phyloP scores from a whole-genome alignment of 2,329 filamentous ascomycete species.

The Phyllosticta paracitricarpa region DNA sequence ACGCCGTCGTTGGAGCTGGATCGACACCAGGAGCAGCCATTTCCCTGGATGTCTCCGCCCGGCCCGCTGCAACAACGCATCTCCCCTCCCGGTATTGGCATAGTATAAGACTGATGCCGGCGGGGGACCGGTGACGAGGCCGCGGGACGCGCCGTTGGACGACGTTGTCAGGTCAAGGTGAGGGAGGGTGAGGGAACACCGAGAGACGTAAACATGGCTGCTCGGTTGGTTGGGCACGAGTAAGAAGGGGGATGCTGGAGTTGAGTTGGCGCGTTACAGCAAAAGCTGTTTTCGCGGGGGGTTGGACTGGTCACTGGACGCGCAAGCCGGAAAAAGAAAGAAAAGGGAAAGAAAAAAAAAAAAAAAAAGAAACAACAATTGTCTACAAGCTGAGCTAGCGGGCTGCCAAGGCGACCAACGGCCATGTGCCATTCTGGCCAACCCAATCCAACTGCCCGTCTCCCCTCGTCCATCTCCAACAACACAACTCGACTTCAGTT shows the following conservation, averaged over 20 bases:
- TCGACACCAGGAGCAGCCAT: background rate
- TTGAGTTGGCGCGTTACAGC: background rate
- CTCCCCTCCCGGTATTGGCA: no score
- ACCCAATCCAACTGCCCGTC: no score
- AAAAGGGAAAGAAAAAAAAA: background rate
- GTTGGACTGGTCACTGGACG: background rate
- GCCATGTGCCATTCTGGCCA: no score
- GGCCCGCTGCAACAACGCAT: background rate
- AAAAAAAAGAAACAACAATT: background rate
- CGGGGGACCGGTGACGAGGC: background rate
- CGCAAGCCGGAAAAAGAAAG: background rate
- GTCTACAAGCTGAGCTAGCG: no score
- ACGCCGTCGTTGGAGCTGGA: background rate
- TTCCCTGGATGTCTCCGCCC: background rate
- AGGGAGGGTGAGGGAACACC: no score
- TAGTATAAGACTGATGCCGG: background rate
- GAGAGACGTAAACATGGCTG: background rate
- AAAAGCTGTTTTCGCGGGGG: background rate
- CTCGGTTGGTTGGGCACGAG: background rate
- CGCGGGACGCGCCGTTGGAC: background rate
- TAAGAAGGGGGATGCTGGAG: background rate
- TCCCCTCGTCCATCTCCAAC: background rate
- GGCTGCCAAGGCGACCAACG: background rate
- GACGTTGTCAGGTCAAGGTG: background rate
- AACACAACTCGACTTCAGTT: background rate